Evolutionary conservation across 495 filamentous ascomycete species (phyloP).

Genomic region (Xylaria palmicola): DNA sequence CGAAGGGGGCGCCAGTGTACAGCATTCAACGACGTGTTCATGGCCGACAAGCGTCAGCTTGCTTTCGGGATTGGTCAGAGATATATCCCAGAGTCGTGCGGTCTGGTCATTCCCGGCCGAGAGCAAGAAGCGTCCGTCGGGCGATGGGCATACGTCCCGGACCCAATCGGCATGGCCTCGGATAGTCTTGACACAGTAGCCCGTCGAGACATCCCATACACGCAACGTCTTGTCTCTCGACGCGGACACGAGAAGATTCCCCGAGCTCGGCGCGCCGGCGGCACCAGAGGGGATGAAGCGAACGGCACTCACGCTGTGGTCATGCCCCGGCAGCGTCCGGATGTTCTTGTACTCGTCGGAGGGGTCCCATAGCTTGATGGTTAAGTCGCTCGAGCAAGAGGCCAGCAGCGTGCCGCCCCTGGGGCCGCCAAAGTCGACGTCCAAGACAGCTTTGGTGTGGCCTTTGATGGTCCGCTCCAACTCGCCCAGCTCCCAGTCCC

Average conservation of each 20-base stretch:
- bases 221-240: constrained; percentile 79
- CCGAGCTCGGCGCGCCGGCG: constrained; percentile 59
- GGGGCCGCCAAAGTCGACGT: constrained; percentile 90
- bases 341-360: constrained; percentile 94
- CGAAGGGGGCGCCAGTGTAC: constrained; percentile 79
- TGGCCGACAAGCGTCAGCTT: constrained; percentile 85
- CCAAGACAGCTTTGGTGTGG: constrained; percentile 85
- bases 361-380: constrained; percentile 96
- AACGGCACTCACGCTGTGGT: constrained; percentile 85
- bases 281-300: constrained; percentile 84
- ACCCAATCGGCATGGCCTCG: constrained; percentile 88
- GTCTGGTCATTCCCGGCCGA: constrained; percentile 81
- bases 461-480: constrained; percentile 89
- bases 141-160: constrained; percentile 75
- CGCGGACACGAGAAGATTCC: constrained; percentile 79
- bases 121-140: constrained; percentile 79
- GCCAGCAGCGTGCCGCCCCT: constrained; percentile 82
- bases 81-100: constrained; percentile 80
- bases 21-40: constrained; percentile 88
- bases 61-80: constrained; percentile 65
- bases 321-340: constrained; percentile 86
- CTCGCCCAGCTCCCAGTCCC: constrained; percentile 97
- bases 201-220: constrained; percentile 92
- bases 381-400: constrained; percentile 85
- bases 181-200: constrained; percentile 86